Base-by-base conservation (phyloP, 305 asterid species). In the Fraxinus sp. region DNA sequence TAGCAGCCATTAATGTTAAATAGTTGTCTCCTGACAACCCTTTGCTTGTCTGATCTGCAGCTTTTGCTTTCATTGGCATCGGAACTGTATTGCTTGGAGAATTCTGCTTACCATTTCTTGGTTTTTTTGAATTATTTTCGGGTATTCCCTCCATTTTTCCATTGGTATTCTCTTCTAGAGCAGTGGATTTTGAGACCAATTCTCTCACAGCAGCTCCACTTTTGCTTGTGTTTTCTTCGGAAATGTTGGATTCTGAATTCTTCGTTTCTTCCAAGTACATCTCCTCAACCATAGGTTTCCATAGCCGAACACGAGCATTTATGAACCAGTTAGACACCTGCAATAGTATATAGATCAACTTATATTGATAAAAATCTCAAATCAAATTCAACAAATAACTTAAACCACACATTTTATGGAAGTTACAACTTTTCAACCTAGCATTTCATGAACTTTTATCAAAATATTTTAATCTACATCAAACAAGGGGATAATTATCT, bases 271-370 rank as follows among this genome's bases (percentile, higher is more conserved):
- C 97, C 68, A 70, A 0, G 90, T 92, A 94, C 98, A 94, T 94
- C 16, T 91, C 94, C 80, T 94, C 98, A 3, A 92, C 97, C 97
- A 92, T 94, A 26, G 98, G 98, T 84, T 94, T 94, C 96, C 98
- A 94, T 0, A 94, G 84, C 22, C 97, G 87, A 79, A 94, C 98
- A 77, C 98, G 86, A 39, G 98, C 98, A 52, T 92, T 94, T 72
- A 94, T 94, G 88, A 91, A 94, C 97, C 97, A 92, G 55, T 94
- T 94, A 0, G 98, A 94, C 4, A 92, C 98, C 97, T 94, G 86
- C 87, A 85, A 66, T 66, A 14, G 5, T 26, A 66, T 8, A 24
- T 24, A 9, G 8, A 64, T 18, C 20, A 22, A 82, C 28, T 5
- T 6, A 59, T 59, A 18, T 5, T 39, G 46, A 39, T 39, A 37